Conservation (phyloP, 352 stramenopile genomes). For the Phytophthora cactorum region DNA sequence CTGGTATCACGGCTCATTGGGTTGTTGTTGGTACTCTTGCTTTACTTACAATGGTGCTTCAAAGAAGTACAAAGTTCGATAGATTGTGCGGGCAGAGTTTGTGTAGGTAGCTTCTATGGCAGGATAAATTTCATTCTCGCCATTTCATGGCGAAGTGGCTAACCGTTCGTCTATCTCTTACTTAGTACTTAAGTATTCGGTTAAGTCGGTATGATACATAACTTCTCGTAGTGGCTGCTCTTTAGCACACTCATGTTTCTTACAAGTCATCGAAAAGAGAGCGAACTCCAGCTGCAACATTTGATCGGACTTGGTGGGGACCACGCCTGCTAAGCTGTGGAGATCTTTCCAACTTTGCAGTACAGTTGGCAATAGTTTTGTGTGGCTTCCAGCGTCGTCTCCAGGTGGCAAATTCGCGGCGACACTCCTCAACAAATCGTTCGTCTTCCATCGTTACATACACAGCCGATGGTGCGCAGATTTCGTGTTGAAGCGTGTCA, state of each 20-base stretch:
- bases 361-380: conserved; percentile 43
- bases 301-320: neutral
- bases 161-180: neutral
- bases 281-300: conserved; percentile 17
- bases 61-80: no score
- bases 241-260: neutral
- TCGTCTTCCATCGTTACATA: conserved; percentile 65
- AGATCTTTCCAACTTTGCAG: conserved; percentile 42
- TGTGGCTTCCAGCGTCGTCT: conserved; percentile 57
- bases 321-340: conserved; percentile 3
- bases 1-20: no score
- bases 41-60: no score
- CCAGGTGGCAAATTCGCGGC: conserved; percentile 54
- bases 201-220: neutral
- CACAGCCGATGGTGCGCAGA: conserved; percentile 38
- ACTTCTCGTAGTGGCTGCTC: neutral
- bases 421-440: conserved; percentile 49
- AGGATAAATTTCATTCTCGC: no score
- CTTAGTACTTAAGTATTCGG: neutral
- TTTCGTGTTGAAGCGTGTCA: conserved; percentile 43
- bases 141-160: no score
- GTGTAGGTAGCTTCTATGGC: no score
- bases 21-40: no score
- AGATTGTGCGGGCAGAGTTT: no score
- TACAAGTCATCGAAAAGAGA: conserved; percentile 44